Evolutionary conservation across 805 yeast species (phyloP), one percentile per base, ranked within the genome.

Genomic region (Pichia californica): DNA sequence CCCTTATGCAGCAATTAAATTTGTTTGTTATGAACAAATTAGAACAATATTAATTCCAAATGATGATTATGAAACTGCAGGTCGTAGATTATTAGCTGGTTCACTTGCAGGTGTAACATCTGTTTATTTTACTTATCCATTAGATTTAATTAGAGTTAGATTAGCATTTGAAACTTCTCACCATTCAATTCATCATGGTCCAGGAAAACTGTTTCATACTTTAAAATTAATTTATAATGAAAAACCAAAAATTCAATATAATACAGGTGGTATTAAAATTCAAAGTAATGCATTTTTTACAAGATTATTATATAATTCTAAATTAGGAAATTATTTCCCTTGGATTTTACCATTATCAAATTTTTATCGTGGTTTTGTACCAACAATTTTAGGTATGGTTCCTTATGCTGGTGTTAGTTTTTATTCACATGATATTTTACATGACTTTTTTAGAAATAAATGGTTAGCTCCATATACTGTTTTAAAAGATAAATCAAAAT

Each of bases 321-420:
- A 36, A 23, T 26, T 48, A 4, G 36, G 36, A 8, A 25, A 35
- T 13, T 35, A 43, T n/a, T 60, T 63, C 52, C 54, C 49, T 51
- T 52, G 46, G 29, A 34, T 62, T 7, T 61, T 64, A 33, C 62
- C 73, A 6, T 45, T 76, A 11, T 65, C 76, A 41, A 91, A 89
- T 66, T 93, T 89, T 62, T 93, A 91, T 65, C 73, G 97, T 45
- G 99, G 99, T 2, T 93, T 91, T 63, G 76, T 84, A 7, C 96
- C 99, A 16, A 93, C 99, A 0, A 81, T 93, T 36, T 55, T 89
- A 32, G 99, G 99, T 10, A 89, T 93, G 95, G 72, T 93, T 19
- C 99, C 99, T 1, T 93, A 93, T 60, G 99, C 99, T 1, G 99
- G 99, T 10, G 97, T 91, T 4, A 86, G 96, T 4, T 93, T 93